phyloP scores from a whole-genome alignment of 108 stramenopile species.

The Nannochloropsis oceanica region DNA sequence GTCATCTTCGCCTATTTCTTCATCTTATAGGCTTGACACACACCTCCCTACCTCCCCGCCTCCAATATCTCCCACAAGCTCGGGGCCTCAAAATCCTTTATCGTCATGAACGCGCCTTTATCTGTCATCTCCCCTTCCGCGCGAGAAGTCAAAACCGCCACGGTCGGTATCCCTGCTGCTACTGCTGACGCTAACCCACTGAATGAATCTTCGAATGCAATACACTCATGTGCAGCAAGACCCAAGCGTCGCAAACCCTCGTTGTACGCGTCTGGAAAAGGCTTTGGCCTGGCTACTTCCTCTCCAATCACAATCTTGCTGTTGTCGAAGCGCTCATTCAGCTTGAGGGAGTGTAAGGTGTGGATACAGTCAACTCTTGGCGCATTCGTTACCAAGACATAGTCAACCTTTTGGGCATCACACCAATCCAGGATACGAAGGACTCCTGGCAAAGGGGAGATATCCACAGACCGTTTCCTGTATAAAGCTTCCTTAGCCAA shows the following conservation, averaged over 20 bases:
- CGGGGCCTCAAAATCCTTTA: constrained; percentile 3
- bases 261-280: constrained; percentile 27
- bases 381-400: constrained; percentile 30
- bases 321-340: constrained; percentile 11
- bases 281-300: constrained; percentile 24
- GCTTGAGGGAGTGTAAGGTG: constrained; percentile 19
- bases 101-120: background rate
- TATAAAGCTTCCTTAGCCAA: constrained; percentile 15
- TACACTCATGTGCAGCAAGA: constrained; percentile 12
- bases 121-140: background rate
- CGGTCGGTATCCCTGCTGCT: constrained; percentile 13
- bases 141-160: constrained; percentile 1
- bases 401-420: background rate
- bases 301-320: constrained; percentile 25
- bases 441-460: constrained; percentile 12
- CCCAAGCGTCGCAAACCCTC: constrained; percentile 25
- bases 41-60: background rate
- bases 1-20: too few species aligned
- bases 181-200: constrained; percentile 5
- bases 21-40: too few species aligned
- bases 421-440: constrained; percentile 5
- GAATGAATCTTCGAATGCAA: constrained; percentile 30
- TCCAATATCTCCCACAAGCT: background rate
- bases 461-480: background rate
- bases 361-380: constrained; percentile 23